Conservation (phyloP, 306 rosid genomes). For the Cicer cuneatum region DNA sequence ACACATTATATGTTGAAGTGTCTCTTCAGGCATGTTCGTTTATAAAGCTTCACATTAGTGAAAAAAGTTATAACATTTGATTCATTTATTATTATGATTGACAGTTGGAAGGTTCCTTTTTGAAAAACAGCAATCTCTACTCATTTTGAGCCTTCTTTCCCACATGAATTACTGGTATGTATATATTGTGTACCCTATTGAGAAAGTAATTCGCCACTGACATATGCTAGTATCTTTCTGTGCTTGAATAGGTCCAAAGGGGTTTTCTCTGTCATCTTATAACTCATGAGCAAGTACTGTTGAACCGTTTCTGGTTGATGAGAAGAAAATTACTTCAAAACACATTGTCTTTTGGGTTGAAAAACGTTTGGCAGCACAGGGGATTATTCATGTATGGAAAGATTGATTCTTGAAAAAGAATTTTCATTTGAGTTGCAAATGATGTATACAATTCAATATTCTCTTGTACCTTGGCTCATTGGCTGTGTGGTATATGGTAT, state of each 20-base stretch:
- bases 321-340: constrained; percentile 78
- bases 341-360: constrained; percentile 89
- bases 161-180: constrained; percentile 71
- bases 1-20: too few relatives aligned
- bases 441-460: constrained; percentile 45
- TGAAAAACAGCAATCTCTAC: constrained; percentile 59
- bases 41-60: constrained; percentile 3
- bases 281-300: too few relatives aligned
- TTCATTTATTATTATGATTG: constrained; percentile 21
- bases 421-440: constrained; percentile 44
- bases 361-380: constrained; percentile 98
- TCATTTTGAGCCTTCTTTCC: constrained; percentile 95
- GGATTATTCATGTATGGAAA: constrained; percentile 91
- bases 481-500: constrained; percentile 28
- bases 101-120: constrained; percentile 88
- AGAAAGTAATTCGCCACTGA: constrained; percentile 10
- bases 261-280: too few relatives aligned
- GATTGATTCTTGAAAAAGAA: constrained; percentile 47
- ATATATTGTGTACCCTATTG: not conserved
- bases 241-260: too few relatives aligned
- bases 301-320: too few relatives aligned
- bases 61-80: constrained; percentile 28
- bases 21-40: too few relatives aligned
- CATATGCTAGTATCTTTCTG: constrained; percentile 22
- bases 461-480: constrained; percentile 36